These are phyloP conservation scores for Trichophyton simii DNA, from an alignment of 2,329 filamentous ascomycete species.

Conservation along the genomic window DNA sequence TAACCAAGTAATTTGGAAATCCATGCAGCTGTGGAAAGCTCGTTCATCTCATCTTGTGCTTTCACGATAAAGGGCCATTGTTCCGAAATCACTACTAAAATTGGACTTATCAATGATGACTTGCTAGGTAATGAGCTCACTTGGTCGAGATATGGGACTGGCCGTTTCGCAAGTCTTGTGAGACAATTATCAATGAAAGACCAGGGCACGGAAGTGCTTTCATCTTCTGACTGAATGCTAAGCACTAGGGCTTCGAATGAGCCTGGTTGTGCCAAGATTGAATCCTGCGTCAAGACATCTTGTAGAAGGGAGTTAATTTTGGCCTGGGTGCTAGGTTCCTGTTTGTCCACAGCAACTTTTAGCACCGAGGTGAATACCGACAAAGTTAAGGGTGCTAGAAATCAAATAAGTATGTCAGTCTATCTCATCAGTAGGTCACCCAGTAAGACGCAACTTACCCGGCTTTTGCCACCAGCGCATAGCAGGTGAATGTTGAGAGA, in stretches of 20 bases:
- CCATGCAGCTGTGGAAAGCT: conserved; percentile 43
- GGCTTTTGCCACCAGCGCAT: conserved; percentile 84
- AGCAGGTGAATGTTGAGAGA: conserved; percentile 66
- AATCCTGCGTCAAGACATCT: conserved; percentile 27
- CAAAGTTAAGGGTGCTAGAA: conserved; percentile 27
- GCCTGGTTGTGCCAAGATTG: conserved; percentile 22
- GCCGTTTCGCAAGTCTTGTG: conserved; percentile 58
- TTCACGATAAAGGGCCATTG: conserved; percentile 61
- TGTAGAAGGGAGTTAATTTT: conserved; percentile 25
- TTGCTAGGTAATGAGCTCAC: conserved; percentile 26
- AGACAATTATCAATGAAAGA: conserved; percentile 80
- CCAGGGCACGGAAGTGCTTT: conserved; percentile 30
- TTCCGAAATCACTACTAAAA: conserved; percentile 59
- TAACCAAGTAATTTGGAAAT: conserved; percentile 46
- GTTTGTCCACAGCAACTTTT: conserved; percentile 25
- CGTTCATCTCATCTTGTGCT: conserved; percentile 34
- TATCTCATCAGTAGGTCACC: conserved; percentile 9
- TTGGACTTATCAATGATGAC: conserved; percentile 42
- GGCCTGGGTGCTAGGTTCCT: conserved; percentile 21
- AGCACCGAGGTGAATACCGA: conserved; percentile 32
- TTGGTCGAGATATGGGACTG: conserved; percentile 64
- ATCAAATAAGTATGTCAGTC: not conserved
- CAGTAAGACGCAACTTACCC: conserved; percentile 25
- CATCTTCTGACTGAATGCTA: conserved; percentile 27
- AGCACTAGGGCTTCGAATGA: conserved; percentile 28